Base-by-base conservation (phyloP, 108 stramenopile genomes). In the Chaetoceros muelleri region DNA sequence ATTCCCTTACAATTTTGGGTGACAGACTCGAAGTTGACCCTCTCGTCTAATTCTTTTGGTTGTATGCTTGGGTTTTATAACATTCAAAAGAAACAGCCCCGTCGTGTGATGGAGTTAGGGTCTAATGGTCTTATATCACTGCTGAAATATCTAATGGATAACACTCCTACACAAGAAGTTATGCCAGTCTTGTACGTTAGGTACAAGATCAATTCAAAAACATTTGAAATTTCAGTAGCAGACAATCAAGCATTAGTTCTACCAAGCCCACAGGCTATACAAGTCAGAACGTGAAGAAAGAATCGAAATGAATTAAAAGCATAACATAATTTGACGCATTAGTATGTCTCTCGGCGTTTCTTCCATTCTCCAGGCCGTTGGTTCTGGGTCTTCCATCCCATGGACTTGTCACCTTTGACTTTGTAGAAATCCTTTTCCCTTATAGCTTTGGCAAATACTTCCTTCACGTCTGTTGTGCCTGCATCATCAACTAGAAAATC, bases 341-440 rank as follows among this genome's bases (percentile, higher is more conserved):
- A 40, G 34, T 40, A 40, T 5, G 8, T 5, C 34, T 40, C 8
- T 5, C 34, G 34, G 17, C 53, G 44, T 47, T 70, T 66, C 45
- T 73, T 65, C 40, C 24, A 74, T 52, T 80, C 71, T n/a, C 71
- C 73, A 17, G 73, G 80, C n/a, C 76, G 71, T 54, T 81, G 80
- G 5, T 51, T 46, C 40, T 81, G 80, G 1, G 74, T 78, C 1
- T 64, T 56, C 71, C 76, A 81, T 18, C 80, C 80, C 57, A 67
- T 64, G 46, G 73, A 74, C 52, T 81, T 81, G 53, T 81, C 80
- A 28, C 76, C 76, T 23, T 55, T 57, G 2, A 25, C 31, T 47
- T 54, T 54, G 47, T 50, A 46, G 16, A 63, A n/a, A 17, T 53
- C 10, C 26, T 52, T 45, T 31, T 69, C 48, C 24, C 53, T 46